These are phyloP conservation scores for Neofusicoccum laricinum DNA, from an alignment of 2,329 filamentous ascomycete species.

Conservation along the genomic window DNA sequence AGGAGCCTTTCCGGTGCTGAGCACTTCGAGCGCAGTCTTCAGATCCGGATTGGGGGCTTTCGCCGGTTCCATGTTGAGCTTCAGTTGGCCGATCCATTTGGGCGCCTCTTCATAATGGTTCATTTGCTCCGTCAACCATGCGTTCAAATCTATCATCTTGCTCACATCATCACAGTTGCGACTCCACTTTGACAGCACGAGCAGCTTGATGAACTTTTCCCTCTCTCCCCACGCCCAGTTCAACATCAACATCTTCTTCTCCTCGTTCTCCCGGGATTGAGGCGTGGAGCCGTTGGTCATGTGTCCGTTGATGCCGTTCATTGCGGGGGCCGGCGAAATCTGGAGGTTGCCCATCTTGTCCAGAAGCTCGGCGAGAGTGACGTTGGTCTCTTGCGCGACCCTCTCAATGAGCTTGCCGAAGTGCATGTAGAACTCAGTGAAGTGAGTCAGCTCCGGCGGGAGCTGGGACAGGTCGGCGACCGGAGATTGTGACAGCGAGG, in stretches of 20 bases:
- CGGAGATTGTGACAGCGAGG: constrained; percentile 16
- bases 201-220: constrained; percentile 85
- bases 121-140: constrained; percentile 56
- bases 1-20: constrained; percentile 72
- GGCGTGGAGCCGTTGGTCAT: constrained; percentile 29
- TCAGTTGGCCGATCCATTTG: constrained; percentile 64
- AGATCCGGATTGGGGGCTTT: constrained; percentile 88
- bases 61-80: constrained; percentile 67
- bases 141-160: constrained; percentile 82
- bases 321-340: constrained; percentile 44
- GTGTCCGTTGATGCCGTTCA: constrained; percentile 38
- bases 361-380: constrained; percentile 69
- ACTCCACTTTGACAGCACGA: constrained; percentile 90
- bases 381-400: constrained; percentile 79
- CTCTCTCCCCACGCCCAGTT: constrained; percentile 78
- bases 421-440: constrained; percentile 70
- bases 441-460: constrained; percentile 61
- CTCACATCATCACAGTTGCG: constrained; percentile 74
- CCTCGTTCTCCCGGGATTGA: constrained; percentile 61
- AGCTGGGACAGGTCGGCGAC: constrained; percentile 23
- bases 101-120: constrained; percentile 44
- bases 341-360: constrained; percentile 68
- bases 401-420: constrained; percentile 73
- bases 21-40: constrained; percentile 79
- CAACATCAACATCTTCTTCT: constrained; percentile 73